Conservation (phyloP, 352 stramenopile genomes). For the Phytophthora syringae region DNA sequence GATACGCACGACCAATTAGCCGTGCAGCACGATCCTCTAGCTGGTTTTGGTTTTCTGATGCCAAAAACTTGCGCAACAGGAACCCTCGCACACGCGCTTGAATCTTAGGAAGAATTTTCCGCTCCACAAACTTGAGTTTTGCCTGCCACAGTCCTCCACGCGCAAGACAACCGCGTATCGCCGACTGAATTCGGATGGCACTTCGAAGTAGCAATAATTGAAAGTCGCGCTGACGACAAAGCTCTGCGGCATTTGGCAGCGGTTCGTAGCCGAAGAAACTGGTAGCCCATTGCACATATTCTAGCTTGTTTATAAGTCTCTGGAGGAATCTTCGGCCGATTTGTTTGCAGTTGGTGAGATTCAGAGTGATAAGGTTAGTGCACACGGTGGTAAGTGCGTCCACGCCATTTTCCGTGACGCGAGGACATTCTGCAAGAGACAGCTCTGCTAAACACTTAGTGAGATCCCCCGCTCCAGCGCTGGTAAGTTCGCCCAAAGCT, state of each 20-base stretch:
- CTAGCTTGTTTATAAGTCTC: constrained; percentile 68
- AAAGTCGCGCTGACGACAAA: constrained; percentile 69
- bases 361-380: constrained; percentile 83
- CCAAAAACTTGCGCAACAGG: constrained; percentile 58
- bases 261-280: constrained; percentile 89
- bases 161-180: constrained; percentile 81
- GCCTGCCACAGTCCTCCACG: constrained; percentile 76
- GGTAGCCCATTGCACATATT: constrained; percentile 85
- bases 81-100: constrained; percentile 87
- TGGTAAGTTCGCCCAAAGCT: constrained; percentile 54
- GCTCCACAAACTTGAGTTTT: constrained; percentile 74
- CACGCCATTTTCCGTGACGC: constrained; percentile 80
- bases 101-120: constrained; percentile 68
- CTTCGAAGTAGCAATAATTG: constrained; percentile 50
- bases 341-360: constrained; percentile 79
- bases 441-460: constrained; percentile 51
- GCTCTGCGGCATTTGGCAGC: constrained; percentile 77
- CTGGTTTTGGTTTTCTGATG: constrained; percentile 30
- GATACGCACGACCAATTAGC: constrained; percentile 58
- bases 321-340: constrained; percentile 82
- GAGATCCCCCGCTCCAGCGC: constrained; percentile 27
- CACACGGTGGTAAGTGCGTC: constrained; percentile 62
- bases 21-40: constrained; percentile 43
- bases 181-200: constrained; percentile 78
- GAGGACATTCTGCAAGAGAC: constrained; percentile 68